These are phyloP conservation scores for Sporothrix phasma DNA, from an alignment of 2,329 filamentous ascomycete genomes.

Conservation along the genomic window DNA sequence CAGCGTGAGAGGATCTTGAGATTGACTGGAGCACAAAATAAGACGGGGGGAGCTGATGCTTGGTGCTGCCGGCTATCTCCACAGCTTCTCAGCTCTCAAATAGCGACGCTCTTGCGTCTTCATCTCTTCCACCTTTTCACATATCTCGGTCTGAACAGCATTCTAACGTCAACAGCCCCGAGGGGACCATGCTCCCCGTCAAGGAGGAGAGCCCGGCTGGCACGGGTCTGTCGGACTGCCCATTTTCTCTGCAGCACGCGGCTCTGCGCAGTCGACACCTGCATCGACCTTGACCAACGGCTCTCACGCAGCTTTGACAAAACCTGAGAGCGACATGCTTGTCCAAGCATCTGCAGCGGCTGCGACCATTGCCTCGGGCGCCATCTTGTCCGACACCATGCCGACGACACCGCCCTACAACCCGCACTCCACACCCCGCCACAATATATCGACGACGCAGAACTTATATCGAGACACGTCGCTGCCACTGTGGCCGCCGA, in stretches of 20 bases:
- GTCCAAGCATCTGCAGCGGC: constrained; percentile 5
- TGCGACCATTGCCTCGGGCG: constrained; percentile 7
- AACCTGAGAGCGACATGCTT: constrained; percentile 8
- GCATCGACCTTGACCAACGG: constrained; percentile 12
- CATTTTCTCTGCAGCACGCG: constrained; percentile 8
- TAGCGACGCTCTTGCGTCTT: not conserved
- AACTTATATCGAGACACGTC: not conserved
- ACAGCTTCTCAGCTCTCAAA: too few relatives aligned
- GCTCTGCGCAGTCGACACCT: constrained; percentile 14
- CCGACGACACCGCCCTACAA: constrained; percentile 7
- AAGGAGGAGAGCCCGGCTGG: constrained; percentile 18
- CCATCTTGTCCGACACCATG: constrained; percentile 10
- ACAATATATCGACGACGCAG: not conserved
- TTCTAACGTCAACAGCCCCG: constrained; percentile 17
- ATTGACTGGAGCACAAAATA: not conserved
- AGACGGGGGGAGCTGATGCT: not conserved
- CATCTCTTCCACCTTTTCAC: not conserved
- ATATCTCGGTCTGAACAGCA: not conserved
- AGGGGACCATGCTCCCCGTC: constrained; percentile 9
- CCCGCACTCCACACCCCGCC: not conserved
- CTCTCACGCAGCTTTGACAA: constrained; percentile 3
- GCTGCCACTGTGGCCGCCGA: not conserved
- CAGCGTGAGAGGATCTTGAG: not conserved
- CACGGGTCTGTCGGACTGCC: constrained; percentile 15
- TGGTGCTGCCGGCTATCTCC: not conserved